Conservation (phyloP, 768 basidiomycete genomes). For the Trametes sanguinea region DNA sequence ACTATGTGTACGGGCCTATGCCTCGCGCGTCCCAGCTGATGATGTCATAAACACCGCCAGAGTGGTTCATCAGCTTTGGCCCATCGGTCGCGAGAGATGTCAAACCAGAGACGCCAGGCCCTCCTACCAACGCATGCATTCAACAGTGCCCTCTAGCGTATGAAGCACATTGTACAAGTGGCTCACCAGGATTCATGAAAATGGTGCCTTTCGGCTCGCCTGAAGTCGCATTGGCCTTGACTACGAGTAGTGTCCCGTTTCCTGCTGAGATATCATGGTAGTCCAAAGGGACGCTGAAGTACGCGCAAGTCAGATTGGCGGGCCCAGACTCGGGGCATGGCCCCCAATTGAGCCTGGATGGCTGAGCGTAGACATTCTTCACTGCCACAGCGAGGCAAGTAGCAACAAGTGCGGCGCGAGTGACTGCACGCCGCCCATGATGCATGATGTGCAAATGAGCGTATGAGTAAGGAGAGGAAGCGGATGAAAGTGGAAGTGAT, state of each 20-base stretch:
- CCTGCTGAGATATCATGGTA: slow-evolving; percentile 18
- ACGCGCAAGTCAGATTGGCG: slow-evolving; percentile 8
- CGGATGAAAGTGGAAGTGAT: too few relatives aligned
- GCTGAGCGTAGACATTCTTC: background rate
- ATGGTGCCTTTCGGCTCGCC: slow-evolving; percentile 5
- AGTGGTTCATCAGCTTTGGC: slow-evolving; percentile 1
- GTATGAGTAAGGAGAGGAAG: too few relatives aligned
- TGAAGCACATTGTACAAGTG: background rate
- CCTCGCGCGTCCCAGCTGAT: slow-evolving; percentile 20
- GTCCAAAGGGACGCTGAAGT: slow-evolving; percentile 16
- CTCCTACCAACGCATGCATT: background rate
- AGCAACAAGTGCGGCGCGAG: too few relatives aligned
- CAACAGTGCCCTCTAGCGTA: background rate
- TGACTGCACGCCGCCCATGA: too few relatives aligned
- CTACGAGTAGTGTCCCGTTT: slow-evolving; percentile 9
- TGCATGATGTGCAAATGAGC: too few relatives aligned
- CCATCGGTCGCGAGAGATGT: slow-evolving; percentile 6
- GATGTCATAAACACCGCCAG: slow-evolving; percentile 18
- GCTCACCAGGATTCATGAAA: slow-evolving; percentile 18
- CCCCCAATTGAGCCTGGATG: background rate
- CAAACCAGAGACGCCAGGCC: slow-evolving; percentile 17
- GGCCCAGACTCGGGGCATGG: slow-evolving; percentile 1
- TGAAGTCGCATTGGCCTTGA: slow-evolving; percentile 9
- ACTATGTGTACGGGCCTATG: slow-evolving; percentile 20
- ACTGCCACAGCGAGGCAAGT: too few relatives aligned